Conservation (phyloP, 2,329 filamentous ascomycete genomes). For the Dendryphion nanum region DNA sequence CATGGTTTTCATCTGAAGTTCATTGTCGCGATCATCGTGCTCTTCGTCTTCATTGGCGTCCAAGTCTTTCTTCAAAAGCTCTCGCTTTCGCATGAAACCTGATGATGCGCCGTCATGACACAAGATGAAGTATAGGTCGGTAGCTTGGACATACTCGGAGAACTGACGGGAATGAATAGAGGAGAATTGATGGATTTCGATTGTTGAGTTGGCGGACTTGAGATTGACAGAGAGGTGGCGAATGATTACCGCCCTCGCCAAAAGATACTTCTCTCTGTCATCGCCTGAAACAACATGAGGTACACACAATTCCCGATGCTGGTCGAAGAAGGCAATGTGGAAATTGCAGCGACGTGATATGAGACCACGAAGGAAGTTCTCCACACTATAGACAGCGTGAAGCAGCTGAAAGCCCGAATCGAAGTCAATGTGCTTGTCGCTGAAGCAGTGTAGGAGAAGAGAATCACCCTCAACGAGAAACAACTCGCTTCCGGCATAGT, state of each 20-base stretch:
- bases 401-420: constrained; percentile 66
- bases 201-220: constrained; percentile 34
- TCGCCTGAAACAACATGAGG: constrained; percentile 42
- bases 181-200: constrained; percentile 50
- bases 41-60: constrained; percentile 17
- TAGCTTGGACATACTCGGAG: constrained; percentile 51
- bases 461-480: constrained; percentile 75
- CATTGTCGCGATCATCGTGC: constrained; percentile 17
- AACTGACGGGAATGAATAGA: constrained; percentile 53
- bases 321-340: constrained; percentile 67
- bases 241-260: constrained; percentile 64
- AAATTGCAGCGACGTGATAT: constrained; percentile 66
- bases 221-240: constrained; percentile 58
- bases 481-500: constrained; percentile 71
- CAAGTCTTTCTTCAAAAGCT: constrained; percentile 16
- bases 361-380: constrained; percentile 62
- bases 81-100: constrained; percentile 18
- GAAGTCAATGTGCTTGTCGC: constrained; percentile 64
- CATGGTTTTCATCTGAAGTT: constrained; percentile 22
- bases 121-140: constrained; percentile 66
- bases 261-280: constrained; percentile 53
- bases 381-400: constrained; percentile 68
- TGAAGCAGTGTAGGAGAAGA: constrained; percentile 63
- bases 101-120: constrained; percentile 60
- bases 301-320: constrained; percentile 56